Conservation (phyloP, 1,284 basidiomycete species). For the Hemileia vastatrix region DNA sequence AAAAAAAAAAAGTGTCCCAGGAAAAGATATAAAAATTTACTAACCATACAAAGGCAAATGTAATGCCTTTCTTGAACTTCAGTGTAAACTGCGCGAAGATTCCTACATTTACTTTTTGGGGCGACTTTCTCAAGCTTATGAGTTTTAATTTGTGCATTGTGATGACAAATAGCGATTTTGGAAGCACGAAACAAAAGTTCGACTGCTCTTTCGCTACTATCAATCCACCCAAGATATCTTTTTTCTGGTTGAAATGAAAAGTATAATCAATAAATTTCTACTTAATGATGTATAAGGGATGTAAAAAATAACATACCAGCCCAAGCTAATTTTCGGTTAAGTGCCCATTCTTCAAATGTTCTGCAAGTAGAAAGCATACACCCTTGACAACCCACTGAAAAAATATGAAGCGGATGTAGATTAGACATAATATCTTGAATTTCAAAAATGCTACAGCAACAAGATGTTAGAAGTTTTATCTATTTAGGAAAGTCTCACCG, state of each 20-base stretch:
- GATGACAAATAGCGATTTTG: constrained; percentile 6
- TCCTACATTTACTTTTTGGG: constrained; percentile 15
- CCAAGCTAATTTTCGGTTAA: constrained; percentile 11
- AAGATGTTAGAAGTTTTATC: neutral
- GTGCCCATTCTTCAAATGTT: constrained; percentile 17
- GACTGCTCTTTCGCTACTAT: neutral
- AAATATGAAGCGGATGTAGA: too few species aligned
- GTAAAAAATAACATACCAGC: neutral
- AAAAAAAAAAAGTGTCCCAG: too few species aligned
- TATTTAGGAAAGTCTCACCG: neutral
- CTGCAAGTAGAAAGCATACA: constrained; percentile 19
- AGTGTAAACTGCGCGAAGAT: constrained; percentile 12
- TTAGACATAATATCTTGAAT: too few species aligned
- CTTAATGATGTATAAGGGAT: neutral
- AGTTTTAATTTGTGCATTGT: constrained; percentile 9
- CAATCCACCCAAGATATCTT: constrained; percentile 8
- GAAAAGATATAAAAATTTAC: neutral
- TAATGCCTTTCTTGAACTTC: constrained; percentile 21
- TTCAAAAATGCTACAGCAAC: neutral
- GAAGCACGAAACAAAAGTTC: constrained; percentile 12
- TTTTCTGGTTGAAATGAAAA: neutral
- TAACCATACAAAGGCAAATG: constrained; percentile 14
- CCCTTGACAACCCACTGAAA: constrained; percentile 16
- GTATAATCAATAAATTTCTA: neutral
- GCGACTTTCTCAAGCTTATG: constrained; percentile 14